A percentile compares a stretch with the other conserved stretches of the same genome.
These are phyloP conservation scores for Herpetospermum pedunculosum DNA, from an alignment of 306 rosid genomes.

Conservation along the genomic window DNA sequence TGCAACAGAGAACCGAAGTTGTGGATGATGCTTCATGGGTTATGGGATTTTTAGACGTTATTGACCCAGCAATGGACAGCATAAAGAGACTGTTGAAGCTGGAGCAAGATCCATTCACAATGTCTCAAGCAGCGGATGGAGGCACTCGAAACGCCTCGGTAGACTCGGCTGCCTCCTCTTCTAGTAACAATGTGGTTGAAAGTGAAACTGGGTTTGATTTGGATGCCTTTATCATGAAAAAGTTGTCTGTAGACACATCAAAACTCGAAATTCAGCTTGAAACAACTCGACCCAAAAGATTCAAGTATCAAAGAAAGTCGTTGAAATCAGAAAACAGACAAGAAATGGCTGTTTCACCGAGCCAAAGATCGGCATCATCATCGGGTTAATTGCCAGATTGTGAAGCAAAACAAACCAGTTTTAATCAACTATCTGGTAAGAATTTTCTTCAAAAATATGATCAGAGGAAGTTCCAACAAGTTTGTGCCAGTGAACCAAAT, in stretches of 20 bases:
- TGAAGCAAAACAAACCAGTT: background rate
- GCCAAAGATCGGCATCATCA: background rate
- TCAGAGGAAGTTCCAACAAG: background rate
- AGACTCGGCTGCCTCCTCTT: slow-evolving; percentile 16
- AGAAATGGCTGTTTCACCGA: slow-evolving; percentile 9
- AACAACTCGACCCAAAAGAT: slow-evolving; percentile 26
- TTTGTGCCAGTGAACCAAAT: background rate
- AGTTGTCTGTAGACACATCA: slow-evolving; percentile 49
- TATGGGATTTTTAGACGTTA: slow-evolving; percentile 75
- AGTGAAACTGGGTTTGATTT: slow-evolving; percentile 44
- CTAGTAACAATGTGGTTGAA: slow-evolving; percentile 15
- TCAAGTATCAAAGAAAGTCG: slow-evolving; percentile 27
- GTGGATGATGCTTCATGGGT: slow-evolving; percentile 97
- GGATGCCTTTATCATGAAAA: slow-evolving; percentile 53
- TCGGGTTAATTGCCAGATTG: background rate
- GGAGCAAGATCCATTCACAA: slow-evolving; percentile 31
- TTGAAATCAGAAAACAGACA: slow-evolving; percentile 27
- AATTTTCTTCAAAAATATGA: background rate
- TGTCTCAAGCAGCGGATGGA: slow-evolving; percentile 14
- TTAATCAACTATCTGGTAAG: background rate
- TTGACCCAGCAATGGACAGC: slow-evolving; percentile 81
- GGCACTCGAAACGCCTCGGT: slow-evolving; percentile 15
- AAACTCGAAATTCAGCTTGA: slow-evolving; percentile 51
- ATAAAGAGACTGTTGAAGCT: slow-evolving; percentile 65
- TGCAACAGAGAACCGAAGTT: slow-evolving; percentile 78